Evolutionary conservation across 495 filamentous ascomycete genomes (phyloP).

Genomic region (Mycothermus thermophilus): DNA sequence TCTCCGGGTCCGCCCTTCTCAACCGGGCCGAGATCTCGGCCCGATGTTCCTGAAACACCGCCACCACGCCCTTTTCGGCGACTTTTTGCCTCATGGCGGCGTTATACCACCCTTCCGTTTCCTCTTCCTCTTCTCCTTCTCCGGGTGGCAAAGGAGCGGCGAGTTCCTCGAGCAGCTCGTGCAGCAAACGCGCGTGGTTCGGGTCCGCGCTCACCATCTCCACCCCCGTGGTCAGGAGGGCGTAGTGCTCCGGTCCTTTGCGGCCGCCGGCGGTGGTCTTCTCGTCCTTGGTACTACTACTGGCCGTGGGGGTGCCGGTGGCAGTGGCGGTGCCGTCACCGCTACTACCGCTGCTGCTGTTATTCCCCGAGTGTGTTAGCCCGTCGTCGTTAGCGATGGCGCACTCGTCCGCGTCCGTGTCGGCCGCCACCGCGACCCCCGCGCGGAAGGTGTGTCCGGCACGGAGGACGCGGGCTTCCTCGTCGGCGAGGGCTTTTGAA

Average conservation of each 20-base stretch:
- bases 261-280: not conserved
- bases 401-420: not conserved
- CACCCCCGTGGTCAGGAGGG: constrained; percentile 25
- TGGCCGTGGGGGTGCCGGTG: not conserved
- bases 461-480: constrained; percentile 81
- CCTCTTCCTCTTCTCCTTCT: no score
- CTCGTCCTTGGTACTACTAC: not conserved
- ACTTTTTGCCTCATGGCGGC: constrained; percentile 41
- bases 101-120: constrained; percentile 47
- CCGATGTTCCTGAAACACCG: constrained; percentile 43
- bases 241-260: constrained; percentile 29
- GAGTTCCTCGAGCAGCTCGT: constrained; percentile 51
- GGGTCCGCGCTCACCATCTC: constrained; percentile 40
- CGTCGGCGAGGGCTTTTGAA: constrained; percentile 63
- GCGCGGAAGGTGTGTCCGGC: constrained; percentile 68
- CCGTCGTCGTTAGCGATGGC: not conserved
- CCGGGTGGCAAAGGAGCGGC: no score
- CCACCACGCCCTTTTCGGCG: constrained; percentile 39
- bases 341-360: not conserved
- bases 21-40: constrained; percentile 37
- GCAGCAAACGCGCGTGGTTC: constrained; percentile 41
- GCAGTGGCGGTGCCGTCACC: not conserved
- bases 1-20: constrained; percentile 42
- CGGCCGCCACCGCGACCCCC: constrained; percentile 23
- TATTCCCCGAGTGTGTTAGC: no score